A percentile compares a stretch with the other conserved stretches of the same genome.
phyloP scores from a whole-genome alignment of 2,329 filamentous ascomycete species.

The Lasiodiplodia theobromae region DNA sequence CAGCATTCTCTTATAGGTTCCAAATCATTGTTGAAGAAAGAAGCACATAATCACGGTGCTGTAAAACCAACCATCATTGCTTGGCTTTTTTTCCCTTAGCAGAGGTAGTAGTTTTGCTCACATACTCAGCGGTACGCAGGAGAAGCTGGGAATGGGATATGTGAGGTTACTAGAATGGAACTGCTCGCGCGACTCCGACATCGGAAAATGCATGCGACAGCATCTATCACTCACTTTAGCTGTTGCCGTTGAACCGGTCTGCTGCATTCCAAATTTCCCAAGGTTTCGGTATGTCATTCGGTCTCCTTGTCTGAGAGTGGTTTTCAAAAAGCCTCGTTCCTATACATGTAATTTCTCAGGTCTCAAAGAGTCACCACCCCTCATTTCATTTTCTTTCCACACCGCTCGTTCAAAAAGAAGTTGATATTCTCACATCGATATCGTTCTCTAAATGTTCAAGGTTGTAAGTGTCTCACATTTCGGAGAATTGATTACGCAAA shows the following conservation, averaged over 20 bases:
- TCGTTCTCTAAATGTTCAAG: neutral
- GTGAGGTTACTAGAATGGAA: conserved; percentile 28
- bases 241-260: conserved; percentile 1
- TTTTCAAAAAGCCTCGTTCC: neutral
- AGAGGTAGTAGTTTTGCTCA: neutral
- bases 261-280: conserved; percentile 14
- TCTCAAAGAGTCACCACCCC: conserved; percentile 4
- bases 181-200: conserved; percentile 26
- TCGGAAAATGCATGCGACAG: conserved; percentile 27
- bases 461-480: conserved; percentile 7
- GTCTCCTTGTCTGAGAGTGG: conserved; percentile 5
- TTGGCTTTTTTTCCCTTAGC: neutral
- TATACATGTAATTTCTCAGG: neutral
- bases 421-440: neutral
- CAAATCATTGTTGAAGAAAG: conserved; percentile 16
- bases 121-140: neutral
- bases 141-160: neutral
- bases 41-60: conserved; percentile 26
- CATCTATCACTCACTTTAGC: conserved; percentile 6
- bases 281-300: conserved; percentile 13
- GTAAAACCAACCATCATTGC: conserved; percentile 3
- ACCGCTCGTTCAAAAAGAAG: neutral
- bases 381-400: neutral
- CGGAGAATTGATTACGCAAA: conserved; percentile 28
- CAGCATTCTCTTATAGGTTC: conserved; percentile 4